Conservation (phyloP, 2,329 filamentous ascomycete species). For the Penicillium expansum region DNA sequence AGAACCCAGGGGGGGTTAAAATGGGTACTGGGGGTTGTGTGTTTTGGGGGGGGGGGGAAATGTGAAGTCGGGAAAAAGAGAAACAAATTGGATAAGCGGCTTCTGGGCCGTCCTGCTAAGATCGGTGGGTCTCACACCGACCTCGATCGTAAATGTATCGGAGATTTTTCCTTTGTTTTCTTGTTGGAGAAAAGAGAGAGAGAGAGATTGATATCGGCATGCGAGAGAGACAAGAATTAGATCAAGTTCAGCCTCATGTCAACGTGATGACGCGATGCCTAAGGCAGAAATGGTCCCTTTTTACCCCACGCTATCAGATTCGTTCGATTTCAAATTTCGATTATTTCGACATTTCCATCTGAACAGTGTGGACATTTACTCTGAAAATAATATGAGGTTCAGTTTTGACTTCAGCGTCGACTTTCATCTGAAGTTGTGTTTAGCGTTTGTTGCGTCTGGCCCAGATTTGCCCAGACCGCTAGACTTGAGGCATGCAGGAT, state of each 20-base stretch:
- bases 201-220: background rate
- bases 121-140: conserved; percentile 9
- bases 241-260: conserved; percentile 1
- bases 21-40: conserved; percentile 12
- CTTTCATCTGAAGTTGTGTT: background rate
- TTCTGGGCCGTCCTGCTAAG: conserved; percentile 10
- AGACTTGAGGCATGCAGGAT: conserved; percentile 3
- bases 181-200: background rate
- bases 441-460: background rate
- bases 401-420: background rate
- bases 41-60: conserved; percentile 11
- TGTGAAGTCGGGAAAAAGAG: conserved; percentile 25
- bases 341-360: background rate
- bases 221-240: background rate
- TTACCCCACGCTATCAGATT: conserved; percentile 7
- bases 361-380: background rate
- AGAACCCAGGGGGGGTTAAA: background rate
- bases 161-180: background rate
- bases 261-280: background rate
- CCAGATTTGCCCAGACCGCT: background rate
- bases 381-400: background rate
- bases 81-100: conserved; percentile 26
- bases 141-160: conserved; percentile 2
- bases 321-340: background rate
- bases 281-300: background rate